Conservation (phyloP, 73 alveolate species). For the Paramecium sexaurelia region DNA sequence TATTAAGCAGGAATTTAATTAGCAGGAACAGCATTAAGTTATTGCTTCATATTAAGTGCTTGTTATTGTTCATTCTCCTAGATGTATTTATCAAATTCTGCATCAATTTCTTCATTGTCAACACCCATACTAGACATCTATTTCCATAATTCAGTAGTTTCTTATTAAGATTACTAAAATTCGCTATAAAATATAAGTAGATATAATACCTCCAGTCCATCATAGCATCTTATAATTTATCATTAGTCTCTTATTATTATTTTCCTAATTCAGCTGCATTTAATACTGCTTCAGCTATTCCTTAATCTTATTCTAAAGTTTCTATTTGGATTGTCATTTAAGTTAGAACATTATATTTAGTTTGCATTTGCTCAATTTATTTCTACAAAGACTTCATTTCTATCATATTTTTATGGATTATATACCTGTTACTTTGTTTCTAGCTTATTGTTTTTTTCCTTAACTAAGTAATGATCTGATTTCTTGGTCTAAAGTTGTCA, state of each 20-base stretch:
- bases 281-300: background rate
- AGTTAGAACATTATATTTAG: conserved; percentile 35
- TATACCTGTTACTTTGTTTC: conserved; percentile 1
- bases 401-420: background rate
- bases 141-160: conserved; percentile 14
- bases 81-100: conserved; percentile 1
- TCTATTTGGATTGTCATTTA: conserved; percentile 22
- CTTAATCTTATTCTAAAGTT: conserved; percentile 22
- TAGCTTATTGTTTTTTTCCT: conserved; percentile 18
- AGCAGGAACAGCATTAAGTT: background rate
- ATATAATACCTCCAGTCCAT: conserved; percentile 38
- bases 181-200: background rate
- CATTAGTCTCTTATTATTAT: background rate
- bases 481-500: background rate
- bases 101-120: background rate
- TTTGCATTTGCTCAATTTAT: conserved; percentile 25
- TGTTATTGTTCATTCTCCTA: background rate
- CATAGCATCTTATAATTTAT: conserved; percentile 41
- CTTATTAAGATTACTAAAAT: background rate
- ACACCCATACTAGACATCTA: conserved; percentile 15
- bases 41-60: background rate
- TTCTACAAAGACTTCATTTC: conserved; percentile 20
- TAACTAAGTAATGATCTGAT: conserved; percentile 32
- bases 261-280: conserved; percentile 28
- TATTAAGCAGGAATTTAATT: conserved; percentile 7